A percentile compares a stretch with the other conserved stretches of the same genome.
Evolutionary conservation across 768 basidiomycete species (phyloP).

Genomic region (Phaeotremella fagi): DNA sequence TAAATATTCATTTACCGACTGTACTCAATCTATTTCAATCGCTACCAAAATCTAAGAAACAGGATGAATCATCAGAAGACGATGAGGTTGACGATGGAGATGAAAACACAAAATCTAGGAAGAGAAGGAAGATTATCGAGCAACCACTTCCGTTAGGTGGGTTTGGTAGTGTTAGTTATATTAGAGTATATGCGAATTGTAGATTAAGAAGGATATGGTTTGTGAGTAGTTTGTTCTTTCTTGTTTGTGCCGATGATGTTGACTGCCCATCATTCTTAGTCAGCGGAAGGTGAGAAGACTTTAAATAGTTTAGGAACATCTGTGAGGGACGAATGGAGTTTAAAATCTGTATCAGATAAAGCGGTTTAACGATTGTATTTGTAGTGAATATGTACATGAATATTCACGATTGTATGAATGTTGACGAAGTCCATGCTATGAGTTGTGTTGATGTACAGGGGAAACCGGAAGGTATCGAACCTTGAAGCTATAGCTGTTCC

Average conservation of each 20-base stretch:
- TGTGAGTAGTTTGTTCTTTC: constrained; percentile 20
- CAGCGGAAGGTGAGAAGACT: constrained; percentile 29
- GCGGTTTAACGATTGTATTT: no score
- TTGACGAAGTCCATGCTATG: no score
- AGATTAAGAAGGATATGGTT: constrained; percentile 43
- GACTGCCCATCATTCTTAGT: constrained; percentile 9
- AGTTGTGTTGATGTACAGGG: no score
- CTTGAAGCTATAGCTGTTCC: no score
- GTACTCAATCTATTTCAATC: constrained; percentile 34
- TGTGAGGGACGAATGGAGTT: constrained; percentile 32
- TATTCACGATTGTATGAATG: constrained; percentile 38
- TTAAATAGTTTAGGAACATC: constrained; percentile 17
- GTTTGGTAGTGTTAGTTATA: constrained; percentile 29
- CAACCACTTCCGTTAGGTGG: constrained; percentile 22
- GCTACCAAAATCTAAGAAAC: constrained; percentile 12
- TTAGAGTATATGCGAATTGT: constrained; percentile 46
- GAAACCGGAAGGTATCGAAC: no score
- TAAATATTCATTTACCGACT: constrained; percentile 23
- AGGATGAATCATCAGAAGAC: background rate
- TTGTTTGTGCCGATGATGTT: background rate
- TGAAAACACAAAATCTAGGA: background rate
- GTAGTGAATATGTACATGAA: constrained; percentile 46
- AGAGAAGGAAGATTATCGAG: constrained; percentile 16
- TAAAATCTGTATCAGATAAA: constrained; percentile 27
- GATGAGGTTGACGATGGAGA: background rate